Percentiles rank a stretch among this genome's conserved stretches.
Conservation (phyloP, 352 stramenopile genomes). For the Phytophthora tubulina region DNA sequence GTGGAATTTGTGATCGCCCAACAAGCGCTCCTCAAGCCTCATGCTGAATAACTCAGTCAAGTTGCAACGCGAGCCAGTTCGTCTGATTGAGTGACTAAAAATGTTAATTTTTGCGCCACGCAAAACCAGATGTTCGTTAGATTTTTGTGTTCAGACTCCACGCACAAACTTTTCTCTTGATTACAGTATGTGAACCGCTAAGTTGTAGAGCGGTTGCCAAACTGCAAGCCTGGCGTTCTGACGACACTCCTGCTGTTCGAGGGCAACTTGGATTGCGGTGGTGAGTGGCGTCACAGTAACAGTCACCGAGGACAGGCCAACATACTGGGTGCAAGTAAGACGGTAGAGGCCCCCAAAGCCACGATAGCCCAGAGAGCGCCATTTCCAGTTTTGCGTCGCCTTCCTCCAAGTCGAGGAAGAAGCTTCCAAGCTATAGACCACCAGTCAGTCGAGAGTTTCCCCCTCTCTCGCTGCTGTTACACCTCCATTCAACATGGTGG, state of each 20-base stretch:
- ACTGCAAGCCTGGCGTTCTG: slow-evolving; percentile 25
- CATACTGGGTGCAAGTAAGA: slow-evolving; percentile 29
- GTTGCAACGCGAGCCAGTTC: slow-evolving; percentile 6
- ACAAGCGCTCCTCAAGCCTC: too few relatives aligned
- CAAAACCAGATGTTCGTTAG: slow-evolving; percentile 20
- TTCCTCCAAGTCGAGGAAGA: slow-evolving; percentile 5
- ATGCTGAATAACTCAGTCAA: too few relatives aligned
- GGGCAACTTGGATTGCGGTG: slow-evolving; percentile 22
- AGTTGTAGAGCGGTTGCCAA: not conserved
- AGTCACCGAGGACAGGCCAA: slow-evolving; percentile 26
- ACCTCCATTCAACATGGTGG: slow-evolving; percentile 38
- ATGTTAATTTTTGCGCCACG: slow-evolving; percentile 17
- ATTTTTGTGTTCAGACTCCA: not conserved
- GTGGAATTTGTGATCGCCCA: too few relatives aligned
- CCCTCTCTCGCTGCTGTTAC: slow-evolving; percentile 33
- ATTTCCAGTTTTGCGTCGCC: slow-evolving; percentile 41
- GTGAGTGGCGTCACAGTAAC: slow-evolving; percentile 13
- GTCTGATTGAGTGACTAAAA: slow-evolving; percentile 18
- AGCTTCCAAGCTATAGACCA: slow-evolving; percentile 25
- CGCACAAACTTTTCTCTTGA: slow-evolving; percentile 5
- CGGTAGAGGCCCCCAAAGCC: slow-evolving; percentile 23
- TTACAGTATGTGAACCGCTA: not conserved
- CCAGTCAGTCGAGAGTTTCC: slow-evolving; percentile 25
- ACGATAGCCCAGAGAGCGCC: slow-evolving; percentile 31
- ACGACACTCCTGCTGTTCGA: slow-evolving; percentile 35